phyloP scores from a whole-genome alignment of 495 filamentous ascomycete genomes.

The Podospora comata region DNA sequence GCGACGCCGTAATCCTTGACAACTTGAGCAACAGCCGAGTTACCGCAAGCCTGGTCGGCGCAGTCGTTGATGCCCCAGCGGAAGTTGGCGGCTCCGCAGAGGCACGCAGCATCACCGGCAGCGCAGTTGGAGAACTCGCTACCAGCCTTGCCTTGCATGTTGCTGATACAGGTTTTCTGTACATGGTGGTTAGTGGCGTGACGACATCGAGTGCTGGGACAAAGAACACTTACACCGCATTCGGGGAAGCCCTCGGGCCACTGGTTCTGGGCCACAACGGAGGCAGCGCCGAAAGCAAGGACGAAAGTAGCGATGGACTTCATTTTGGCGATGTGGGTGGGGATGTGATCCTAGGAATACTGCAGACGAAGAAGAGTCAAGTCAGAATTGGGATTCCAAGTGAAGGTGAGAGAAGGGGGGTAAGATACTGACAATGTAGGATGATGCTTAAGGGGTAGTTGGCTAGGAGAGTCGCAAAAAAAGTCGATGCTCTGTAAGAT shows the following conservation, averaged over 20 bases:
- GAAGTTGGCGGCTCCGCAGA: slow-evolving; percentile 69
- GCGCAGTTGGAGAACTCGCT: slow-evolving; percentile 56
- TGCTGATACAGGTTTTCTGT: slow-evolving; percentile 67
- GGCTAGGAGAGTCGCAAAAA: slow-evolving; percentile 6
- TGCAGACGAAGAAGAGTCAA: not conserved
- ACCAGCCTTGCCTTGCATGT: slow-evolving; percentile 64
- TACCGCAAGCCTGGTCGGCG: slow-evolving; percentile 61
- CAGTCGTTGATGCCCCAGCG: slow-evolving; percentile 77
- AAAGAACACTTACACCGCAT: slow-evolving; percentile 41
- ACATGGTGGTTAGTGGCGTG: not conserved
- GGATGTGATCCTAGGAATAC: slow-evolving; percentile 3
- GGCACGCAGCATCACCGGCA: slow-evolving; percentile 55
- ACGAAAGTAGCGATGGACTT: slow-evolving; percentile 34
- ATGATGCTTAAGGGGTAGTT: not conserved
- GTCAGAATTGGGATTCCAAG: slow-evolving; percentile 6
- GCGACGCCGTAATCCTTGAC: slow-evolving; percentile 37
- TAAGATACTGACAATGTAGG: slow-evolving; percentile 6
- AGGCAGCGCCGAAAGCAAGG: slow-evolving; percentile 30
- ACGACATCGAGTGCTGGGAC: not conserved
- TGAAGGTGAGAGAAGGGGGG: not conserved
- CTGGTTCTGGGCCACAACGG: slow-evolving; percentile 28
- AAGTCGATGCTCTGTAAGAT: slow-evolving; percentile 1
- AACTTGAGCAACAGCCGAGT: slow-evolving; percentile 27
- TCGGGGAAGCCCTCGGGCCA: slow-evolving; percentile 31
- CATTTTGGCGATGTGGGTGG: slow-evolving; percentile 35